Evolutionary conservation across 2,329 filamentous ascomycete species (phyloP), one percentile per base, ranked within the genome.

Genomic region (Trichoderma atrobrunneum): DNA sequence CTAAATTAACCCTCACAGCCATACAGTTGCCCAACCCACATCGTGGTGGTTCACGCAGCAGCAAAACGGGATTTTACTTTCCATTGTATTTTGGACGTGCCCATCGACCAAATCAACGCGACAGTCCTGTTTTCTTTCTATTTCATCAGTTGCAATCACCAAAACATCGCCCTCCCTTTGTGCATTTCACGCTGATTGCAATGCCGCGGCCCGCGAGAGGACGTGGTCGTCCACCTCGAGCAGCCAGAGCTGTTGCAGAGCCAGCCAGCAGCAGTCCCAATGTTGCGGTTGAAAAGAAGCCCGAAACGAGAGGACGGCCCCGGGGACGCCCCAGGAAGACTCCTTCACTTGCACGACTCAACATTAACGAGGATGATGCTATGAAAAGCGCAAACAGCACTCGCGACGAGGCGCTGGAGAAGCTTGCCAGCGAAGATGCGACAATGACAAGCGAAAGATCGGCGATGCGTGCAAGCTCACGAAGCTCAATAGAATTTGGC

Each of bases 371-470:
- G 14, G 73, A 80, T 21, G 76, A 78, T 54, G 75, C 78, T 11
- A 66, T 79, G 34, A 74, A 72, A 14, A 71, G 76, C 5, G 77
- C 79, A 2, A 77, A 74, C n/a, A 74, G 71, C 48, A 78, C 77
- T 60, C 80, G 80, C 60, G 81, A 85, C 73, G 78, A 78, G 3
- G 82, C 83, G 7, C 77, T 84, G 57, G 77, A 80, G 30, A 76
- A 78, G 11, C 78, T 84, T 18, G 79, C 77, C 39, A 78, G 77
- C 39, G 78, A 82, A 68, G 80, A 82, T 72, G 77, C 75, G n/a
- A 80, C 80, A 8, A 78, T 76, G 21, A 76, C 77, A 18, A 73
- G 72, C 59, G 76, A 76, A 39, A 79, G 77, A 66, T 74, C 78
- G 18, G 75, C 32, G 14, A 39, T 71, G n/a, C 78, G 79, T 61